Conservation (phyloP, 2,329 filamentous ascomycete genomes). For the Pseudocercospora cruenta region DNA sequence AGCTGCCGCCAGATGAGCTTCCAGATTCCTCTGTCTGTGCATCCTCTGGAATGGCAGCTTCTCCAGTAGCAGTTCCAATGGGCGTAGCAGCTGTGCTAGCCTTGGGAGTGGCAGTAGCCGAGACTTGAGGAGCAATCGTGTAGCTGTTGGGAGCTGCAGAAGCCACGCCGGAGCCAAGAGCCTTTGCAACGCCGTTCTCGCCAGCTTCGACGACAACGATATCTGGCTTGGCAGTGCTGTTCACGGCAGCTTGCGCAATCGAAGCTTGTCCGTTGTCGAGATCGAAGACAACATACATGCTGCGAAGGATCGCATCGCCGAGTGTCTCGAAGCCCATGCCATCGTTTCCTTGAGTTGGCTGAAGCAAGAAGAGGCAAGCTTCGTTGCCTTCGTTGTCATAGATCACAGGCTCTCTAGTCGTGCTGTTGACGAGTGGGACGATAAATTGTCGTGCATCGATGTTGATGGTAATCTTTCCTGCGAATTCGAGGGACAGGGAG, state of each 20-base stretch:
- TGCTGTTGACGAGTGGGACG: conserved; percentile 34
- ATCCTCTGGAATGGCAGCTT: conserved; percentile 33
- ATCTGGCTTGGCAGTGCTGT: conserved; percentile 27
- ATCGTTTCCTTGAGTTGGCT: conserved; percentile 18
- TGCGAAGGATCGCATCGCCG: conserved; percentile 38
- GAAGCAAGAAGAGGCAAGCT: conserved; percentile 36
- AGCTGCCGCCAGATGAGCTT: conserved; percentile 4
- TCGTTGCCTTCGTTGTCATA: conserved; percentile 24
- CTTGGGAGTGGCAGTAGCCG: conserved; percentile 25
- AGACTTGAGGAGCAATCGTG: conserved; percentile 29
- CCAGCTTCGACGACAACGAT: conserved; percentile 35
- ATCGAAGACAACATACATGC: conserved; percentile 43
- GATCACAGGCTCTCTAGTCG: conserved; percentile 26
- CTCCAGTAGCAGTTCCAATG: conserved; percentile 37
- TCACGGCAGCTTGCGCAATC: conserved; percentile 37
- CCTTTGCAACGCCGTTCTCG: conserved; percentile 33
- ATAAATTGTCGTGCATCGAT: conserved; percentile 37
- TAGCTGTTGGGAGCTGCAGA: conserved; percentile 25
- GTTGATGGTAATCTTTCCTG: conserved; percentile 32
- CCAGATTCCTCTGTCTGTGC: conserved; percentile 21
- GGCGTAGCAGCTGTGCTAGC: conserved; percentile 31
- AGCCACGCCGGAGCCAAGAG: conserved; percentile 26
- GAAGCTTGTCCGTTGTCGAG: conserved; percentile 42
- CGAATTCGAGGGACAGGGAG: conserved; percentile 36
- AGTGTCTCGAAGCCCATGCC: conserved; percentile 30